These are phyloP conservation scores for Mycena crocata DNA, from an alignment of 768 basidiomycete species.

Conservation along the genomic window DNA sequence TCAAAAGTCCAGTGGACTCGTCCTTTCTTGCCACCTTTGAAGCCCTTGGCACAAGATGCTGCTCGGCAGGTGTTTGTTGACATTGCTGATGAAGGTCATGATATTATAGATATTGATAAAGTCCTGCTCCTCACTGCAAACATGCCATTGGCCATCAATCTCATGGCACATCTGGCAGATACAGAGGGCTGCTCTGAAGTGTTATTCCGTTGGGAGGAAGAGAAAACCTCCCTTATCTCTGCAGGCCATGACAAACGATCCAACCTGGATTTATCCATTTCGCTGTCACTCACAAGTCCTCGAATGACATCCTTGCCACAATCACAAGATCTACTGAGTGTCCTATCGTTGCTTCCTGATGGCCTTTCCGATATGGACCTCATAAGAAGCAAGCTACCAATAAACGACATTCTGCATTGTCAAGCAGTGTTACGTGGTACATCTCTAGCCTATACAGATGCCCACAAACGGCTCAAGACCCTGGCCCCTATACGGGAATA, in stretches of 20 bases:
- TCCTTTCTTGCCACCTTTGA: slow-evolving; percentile 17
- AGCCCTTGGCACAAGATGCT: slow-evolving; percentile 8
- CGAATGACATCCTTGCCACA: not conserved
- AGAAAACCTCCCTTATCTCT: slow-evolving; percentile 12
- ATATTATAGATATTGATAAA: not conserved
- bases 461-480: not conserved
- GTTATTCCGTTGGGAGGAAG: slow-evolving; percentile 5
- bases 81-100: slow-evolving; percentile 3
- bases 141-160: slow-evolving; percentile 15
- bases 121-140: slow-evolving; percentile 16
- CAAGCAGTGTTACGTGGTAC: not conserved
- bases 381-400: not conserved
- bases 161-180: slow-evolving; percentile 11
- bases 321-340: not conserved
- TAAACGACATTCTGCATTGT: not conserved
- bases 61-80: slow-evolving; percentile 10
- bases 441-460: not conserved
- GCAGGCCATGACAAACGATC: slow-evolving; percentile 17
- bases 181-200: slow-evolving; percentile 1
- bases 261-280: slow-evolving; percentile 16
- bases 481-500: not conserved
- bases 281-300: slow-evolving; percentile 12
- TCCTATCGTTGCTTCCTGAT: not conserved
- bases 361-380: not conserved
- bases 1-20: slow-evolving; percentile 11